Percentiles rank a stretch among this genome's conserved stretches.
phyloP scores from a whole-genome alignment of 805 yeast species.

The Kregervanrija pseudodelftensis region DNA sequence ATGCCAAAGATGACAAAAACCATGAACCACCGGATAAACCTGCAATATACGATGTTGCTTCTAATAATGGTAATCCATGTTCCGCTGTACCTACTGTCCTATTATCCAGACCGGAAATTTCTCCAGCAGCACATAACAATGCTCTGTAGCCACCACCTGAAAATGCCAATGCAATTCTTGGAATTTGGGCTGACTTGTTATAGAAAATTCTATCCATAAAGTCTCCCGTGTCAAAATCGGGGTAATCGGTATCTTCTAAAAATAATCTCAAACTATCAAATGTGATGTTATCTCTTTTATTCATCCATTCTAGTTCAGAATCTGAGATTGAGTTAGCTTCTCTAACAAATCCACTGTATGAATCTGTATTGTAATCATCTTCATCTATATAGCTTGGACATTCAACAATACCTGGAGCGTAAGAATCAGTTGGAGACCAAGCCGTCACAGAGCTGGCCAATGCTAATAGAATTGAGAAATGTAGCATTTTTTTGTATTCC shows the following conservation, averaged over 20 bases:
- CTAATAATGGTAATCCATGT: slow-evolving; percentile 66
- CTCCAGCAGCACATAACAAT: slow-evolving; percentile 81
- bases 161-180: slow-evolving; percentile 52
- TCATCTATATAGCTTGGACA: slow-evolving; percentile 38
- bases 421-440: slow-evolving; percentile 52
- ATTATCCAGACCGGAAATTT: slow-evolving; percentile 70
- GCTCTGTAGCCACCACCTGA: slow-evolving; percentile 92
- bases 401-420: slow-evolving; percentile 53
- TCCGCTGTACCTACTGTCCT: slow-evolving; percentile 49
- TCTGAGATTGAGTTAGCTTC: slow-evolving; percentile 40
- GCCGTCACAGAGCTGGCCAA: slow-evolving; percentile 10
- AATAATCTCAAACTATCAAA: slow-evolving; percentile 39
- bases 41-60: slow-evolving; percentile 60
- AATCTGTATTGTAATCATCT: slow-evolving; percentile 8
- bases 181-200: slow-evolving; percentile 30
- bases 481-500: neutral
- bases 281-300: slow-evolving; percentile 39
- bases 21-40: slow-evolving; percentile 86
- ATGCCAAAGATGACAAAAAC: slow-evolving; percentile 62
- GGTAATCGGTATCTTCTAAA: slow-evolving; percentile 37
- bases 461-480: neutral
- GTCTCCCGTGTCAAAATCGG: slow-evolving; percentile 39
- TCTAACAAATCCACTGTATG: slow-evolving; percentile 29
- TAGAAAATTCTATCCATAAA: slow-evolving; percentile 30
- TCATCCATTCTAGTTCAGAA: slow-evolving; percentile 47